A percentile compares a stretch with the other conserved stretches of the same genome.
Evolutionary conservation across 169 alveolate genomes (phyloP).

Genomic region (Fabrea salina): DNA sequence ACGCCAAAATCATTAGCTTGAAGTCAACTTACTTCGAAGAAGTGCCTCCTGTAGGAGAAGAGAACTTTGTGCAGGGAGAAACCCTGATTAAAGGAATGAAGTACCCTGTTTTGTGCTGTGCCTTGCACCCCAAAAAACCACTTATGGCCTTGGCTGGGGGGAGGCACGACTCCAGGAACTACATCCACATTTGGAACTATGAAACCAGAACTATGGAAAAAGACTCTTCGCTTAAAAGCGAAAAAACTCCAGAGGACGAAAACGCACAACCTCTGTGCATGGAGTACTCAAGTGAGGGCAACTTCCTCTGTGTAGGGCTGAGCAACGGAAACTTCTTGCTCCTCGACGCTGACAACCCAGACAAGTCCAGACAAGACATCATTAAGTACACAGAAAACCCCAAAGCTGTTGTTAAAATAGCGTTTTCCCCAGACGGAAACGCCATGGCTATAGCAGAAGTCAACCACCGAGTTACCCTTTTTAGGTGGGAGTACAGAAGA

Average conservation of each 20-base stretch:
- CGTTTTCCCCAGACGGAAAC: conserved; percentile 54
- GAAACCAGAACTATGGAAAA: conserved; percentile 32
- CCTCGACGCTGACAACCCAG: conserved; percentile 45
- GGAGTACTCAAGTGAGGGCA: conserved; percentile 73
- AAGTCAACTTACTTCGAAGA: conserved; percentile 24
- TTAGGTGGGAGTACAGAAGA: conserved; percentile 38
- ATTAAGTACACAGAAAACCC: conserved; percentile 41
- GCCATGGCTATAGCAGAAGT: conserved; percentile 66
- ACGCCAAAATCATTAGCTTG: background rate
- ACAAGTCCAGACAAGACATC: conserved; percentile 15
- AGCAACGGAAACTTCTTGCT: conserved; percentile 50
- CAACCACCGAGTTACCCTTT: conserved; percentile 33
- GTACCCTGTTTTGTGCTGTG: conserved; percentile 70
- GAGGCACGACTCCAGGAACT: conserved; percentile 34
- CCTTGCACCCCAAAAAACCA: conserved; percentile 77
- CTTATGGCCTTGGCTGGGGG: conserved; percentile 74
- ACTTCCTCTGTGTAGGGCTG: conserved; percentile 49
- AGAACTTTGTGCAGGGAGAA: conserved; percentile 62
- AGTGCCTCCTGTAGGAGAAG: conserved; percentile 57
- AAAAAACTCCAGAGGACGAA: conserved; percentile 50
- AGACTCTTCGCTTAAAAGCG: conserved; percentile 29
- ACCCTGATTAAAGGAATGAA: conserved; percentile 69
- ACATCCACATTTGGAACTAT: background rate
- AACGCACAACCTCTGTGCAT: conserved; percentile 63
- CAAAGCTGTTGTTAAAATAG: conserved; percentile 36